Base-by-base conservation (phyloP, 2,329 filamentous ascomycete genomes). In the Colletotrichum sp. region DNA sequence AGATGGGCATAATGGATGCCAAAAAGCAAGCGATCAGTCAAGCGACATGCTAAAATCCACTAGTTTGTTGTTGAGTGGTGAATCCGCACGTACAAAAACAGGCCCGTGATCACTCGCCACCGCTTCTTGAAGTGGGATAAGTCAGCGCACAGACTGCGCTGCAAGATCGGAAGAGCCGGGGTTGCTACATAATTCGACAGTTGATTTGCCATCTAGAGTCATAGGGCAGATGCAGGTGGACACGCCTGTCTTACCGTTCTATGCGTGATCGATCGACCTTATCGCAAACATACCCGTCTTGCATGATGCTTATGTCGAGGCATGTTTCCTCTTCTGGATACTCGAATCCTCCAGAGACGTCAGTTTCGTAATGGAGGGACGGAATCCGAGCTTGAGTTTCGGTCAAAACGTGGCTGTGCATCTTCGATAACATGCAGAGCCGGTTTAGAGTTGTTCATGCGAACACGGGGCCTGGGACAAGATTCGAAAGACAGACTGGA, bases 401-500 rank as follows among this genome's bases (percentile, higher is more conserved):
- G 26, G 61, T n/a, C 36, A 71, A 62, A 71, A 66, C 52, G 38
- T 72, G 72, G 72, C 72, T 74, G 68, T 67, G 68, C 69, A 52
- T 32, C 36, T 16, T 67, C n/a, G n/a, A 61, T 38, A 32, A 21
- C 62, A 66, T 56, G 68, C 52, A 13, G 21, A 48, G 18, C 34
- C 32, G 28, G 52, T 62, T 62, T 36, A 73, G 55, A 62, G 34
- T 62, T 66, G 21, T 65, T 74, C 24, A 74, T 74, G 67, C 67
- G 36, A 74, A 48, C 28, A 68, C 30, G 52, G 52, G 24, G 38
- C 30, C 24, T 48, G 62, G 56, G 18, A 56, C 18, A 24, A n/a
- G 18, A 24, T 4, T n/a, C 16, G 24, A 58, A 21, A 52, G 18
- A 71, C 4, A 34, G 26, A 28, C 38, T 10, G 56, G 24, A 55